Base-by-base conservation (phyloP, 805 yeast species). In the Metschnikowia hibisci region DNA sequence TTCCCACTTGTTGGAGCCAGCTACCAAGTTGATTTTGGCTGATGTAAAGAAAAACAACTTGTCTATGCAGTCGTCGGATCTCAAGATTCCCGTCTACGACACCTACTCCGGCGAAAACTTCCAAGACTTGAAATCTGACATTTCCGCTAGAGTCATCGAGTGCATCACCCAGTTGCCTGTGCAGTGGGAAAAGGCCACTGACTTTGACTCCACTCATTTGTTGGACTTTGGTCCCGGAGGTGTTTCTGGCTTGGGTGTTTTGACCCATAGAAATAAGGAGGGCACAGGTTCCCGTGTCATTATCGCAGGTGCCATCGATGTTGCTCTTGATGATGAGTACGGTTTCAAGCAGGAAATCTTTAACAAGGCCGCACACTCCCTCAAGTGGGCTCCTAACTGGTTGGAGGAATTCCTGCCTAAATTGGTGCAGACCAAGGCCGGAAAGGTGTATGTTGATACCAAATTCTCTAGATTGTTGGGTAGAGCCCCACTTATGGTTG, bases 191-290 rank as follows among this genome's bases (percentile, higher is more conserved):
- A 53, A 55, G 23, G 95, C 98, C 25, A 90, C 97, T 29, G 63
- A 78, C 52, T 87, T 87, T 64, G 64, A 77, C 37, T 78, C 93
- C 22, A 86, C 97, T 36, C 99, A 93, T 64, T 79, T 93, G 57
- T 66, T 93, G 50, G 99, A 93, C 70, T 93, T 93, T 57, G 99
- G 99, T 63, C 99, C 99, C 49, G 99, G 99, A 69, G 98, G 98
- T 56, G 82, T 87, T 30, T 87, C 97, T 34, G 99, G 99, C 58
- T 76, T 93, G 54, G 99, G 99, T 70, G 86, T 86, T 49, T 77
- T 93, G 56, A 93, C 99, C 45, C 96, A 89, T 70, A 84, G 96
- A 71, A 93, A 91, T 76, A 93, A 91, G 69, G 99, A 93, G 58
- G 99, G 99, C 67, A 88, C 97, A 41, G 99, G 99, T 68, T 85